Evolutionary conservation across 2,329 filamentous ascomycete species (phyloP), one percentile per base, ranked within the genome.

Genomic region (Coniochaeta ligniaria): DNA sequence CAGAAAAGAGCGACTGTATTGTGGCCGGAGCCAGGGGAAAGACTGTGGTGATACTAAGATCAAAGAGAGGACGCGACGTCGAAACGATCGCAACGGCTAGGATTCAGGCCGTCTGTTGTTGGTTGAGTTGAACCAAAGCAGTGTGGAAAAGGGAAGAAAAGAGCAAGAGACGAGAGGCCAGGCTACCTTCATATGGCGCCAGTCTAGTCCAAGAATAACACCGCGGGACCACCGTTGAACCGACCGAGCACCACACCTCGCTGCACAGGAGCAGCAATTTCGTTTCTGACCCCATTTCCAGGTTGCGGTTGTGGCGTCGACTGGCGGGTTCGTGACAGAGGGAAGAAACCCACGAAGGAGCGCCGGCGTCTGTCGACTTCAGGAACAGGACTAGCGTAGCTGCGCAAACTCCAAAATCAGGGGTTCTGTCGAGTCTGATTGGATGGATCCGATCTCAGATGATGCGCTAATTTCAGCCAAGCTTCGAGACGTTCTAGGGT

Each of bases 1-100:
- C 56, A 52, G 57, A 59, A 66, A 63, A 43, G 63, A 67, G 65
- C 60, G 65, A 65, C 60, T 59, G 36, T 41, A 45, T 8, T 56
- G 57, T 60, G 66, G 66, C 66, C 61, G 58, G 58, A 60, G 64
- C 61, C 61, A 60, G 63, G 50, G 6, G 35, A 69, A 70, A 59
- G 67, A 60, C 65, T 66, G 63, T 61, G 57, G 59, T 64, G 63
- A 63, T 65, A 62, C 61, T 45, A 55, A 54, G 61, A 66, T 67
- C 66, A 71, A 72, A 60, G 69, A 72, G 65, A 69, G 69, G 69
- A 72, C 70, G 70, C 69, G 71, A 70, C 71, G 35, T 38, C 69
- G 60, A 66, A 65, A 66, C 47, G 69, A 67, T 69, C 70, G 69
- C 67, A 66, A 63, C 62, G 69, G 64, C 62, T 60, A 60, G 63